Base-by-base conservation (phyloP, 2,329 filamentous ascomycete genomes). In the Gremmenia infestans region DNA sequence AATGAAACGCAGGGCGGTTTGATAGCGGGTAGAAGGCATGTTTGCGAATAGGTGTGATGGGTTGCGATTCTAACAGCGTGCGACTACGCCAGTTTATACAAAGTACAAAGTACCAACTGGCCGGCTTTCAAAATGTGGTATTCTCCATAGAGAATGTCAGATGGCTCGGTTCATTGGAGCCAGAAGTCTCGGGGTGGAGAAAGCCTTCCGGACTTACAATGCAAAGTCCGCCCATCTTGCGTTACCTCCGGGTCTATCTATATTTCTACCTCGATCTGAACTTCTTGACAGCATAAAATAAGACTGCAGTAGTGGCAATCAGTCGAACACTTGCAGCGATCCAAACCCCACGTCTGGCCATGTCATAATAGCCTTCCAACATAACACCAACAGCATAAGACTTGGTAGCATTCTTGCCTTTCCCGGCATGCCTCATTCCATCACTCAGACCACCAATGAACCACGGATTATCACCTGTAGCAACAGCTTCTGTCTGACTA, bases 331-430 rank as follows among this genome's bases (percentile, higher is more conserved):
- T 52, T 25, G 62, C 62, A 17, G 65, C 60, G 49, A 67, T 62
- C 62, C 64, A 67, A 39, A 67, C 61, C 7, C 65, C 67, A 15
- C 46, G 57, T 56, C 65, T 63, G 35, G 61, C 63, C 55, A 63
- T 59, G 53, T 67, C 67, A 52, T 69, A 69, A 53, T 69, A 69
- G 7, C 67, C 67, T 6, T 69, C 67, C n/a, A 69, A 50, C 63
- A 68, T 64, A 28, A 66, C 53, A 1, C 67, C 67, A 17, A 67
- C 64, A 4, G 64, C 66, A 57, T 68, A 63, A 8, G 61, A 55
- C 46, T 55, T 55, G 11, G 45, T 58, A 4, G 53, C 43, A 50
- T 67, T 65, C 35, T 57, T 63, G 1, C 60, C 60, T 32, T 56
- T 58, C 9, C 39, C 48, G 15, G 46, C 15, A 23, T 43, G 42